Percentiles rank a stretch among this genome's conserved stretches.
These are phyloP conservation scores for Kwoniella europaea DNA, from an alignment of 768 basidiomycete genomes.

Conservation along the genomic window DNA sequence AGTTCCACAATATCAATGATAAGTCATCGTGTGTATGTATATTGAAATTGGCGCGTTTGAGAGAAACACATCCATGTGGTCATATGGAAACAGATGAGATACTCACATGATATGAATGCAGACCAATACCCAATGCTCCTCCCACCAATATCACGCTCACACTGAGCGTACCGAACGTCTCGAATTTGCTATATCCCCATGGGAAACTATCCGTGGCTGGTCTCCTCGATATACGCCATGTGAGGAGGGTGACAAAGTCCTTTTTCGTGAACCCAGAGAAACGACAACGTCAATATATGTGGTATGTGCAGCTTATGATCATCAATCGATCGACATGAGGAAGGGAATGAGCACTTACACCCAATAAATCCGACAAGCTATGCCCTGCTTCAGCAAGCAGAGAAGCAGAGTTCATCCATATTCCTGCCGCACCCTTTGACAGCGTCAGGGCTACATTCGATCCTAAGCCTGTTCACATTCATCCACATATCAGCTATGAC, in stretches of 20 bases:
- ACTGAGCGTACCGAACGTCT: slow-evolving; percentile 89
- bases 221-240: slow-evolving; percentile 81
- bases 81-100: not conserved
- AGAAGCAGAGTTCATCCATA: slow-evolving; percentile 83
- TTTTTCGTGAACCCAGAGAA: slow-evolving; percentile 3
- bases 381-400: slow-evolving; percentile 94
- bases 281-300: too few relatives aligned
- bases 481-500: not conserved
- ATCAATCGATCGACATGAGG: too few relatives aligned
- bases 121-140: slow-evolving; percentile 63
- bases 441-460: slow-evolving; percentile 80
- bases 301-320: too few relatives aligned
- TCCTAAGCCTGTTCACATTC: slow-evolving; percentile 65
- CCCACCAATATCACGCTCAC: slow-evolving; percentile 76
- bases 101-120: slow-evolving; percentile 74
- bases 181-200: slow-evolving; percentile 69
- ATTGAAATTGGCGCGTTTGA: too few relatives aligned
- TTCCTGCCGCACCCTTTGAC: slow-evolving; percentile 85
- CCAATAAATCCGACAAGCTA: slow-evolving; percentile 55
- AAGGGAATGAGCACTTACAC: slow-evolving; percentile 33
- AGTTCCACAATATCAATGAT: too few relatives aligned
- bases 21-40: too few relatives aligned
- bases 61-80: not conserved
- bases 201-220: slow-evolving; percentile 72
- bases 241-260: slow-evolving; percentile 88